Base-by-base conservation (phyloP, 805 yeast species). In the Nakazawaea anatomiae region DNA sequence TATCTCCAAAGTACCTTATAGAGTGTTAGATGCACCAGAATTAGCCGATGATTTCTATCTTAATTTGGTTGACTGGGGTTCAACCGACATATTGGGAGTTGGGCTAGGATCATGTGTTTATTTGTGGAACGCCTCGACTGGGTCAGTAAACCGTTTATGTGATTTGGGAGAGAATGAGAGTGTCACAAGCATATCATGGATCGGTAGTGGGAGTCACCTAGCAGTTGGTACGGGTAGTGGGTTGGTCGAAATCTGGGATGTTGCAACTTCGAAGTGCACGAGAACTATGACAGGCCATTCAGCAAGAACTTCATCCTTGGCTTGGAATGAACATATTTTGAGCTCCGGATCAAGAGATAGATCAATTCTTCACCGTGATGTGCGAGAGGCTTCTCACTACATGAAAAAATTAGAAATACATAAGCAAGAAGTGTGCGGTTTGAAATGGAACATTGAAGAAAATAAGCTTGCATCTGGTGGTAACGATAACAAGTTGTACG, bases 11-110 rank as follows among this genome's bases (percentile, higher is more conserved):
- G 88, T 90, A 1, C 98, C 99, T 0, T 90, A 86, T 61, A 76
- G 96, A 51, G 97, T 92, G 5, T 75, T 92, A 42, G 99, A 92
- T 69, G 99, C 99, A 0, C 99, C 98, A 0, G 96, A 89, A 45
- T 72, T 94, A 27, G 89, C 89, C 5, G 98, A 94, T 64, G 98
- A 92, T 64, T 92, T 91, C 62, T 92, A 92, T 64, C 75, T 90
- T 47, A 94, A 94, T 60, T 73, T 94, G 51, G 87, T 94, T 1
- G 98, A 94, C 64, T 92, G 99, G 99, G 96, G 97, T 0, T 79
- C 89, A 29, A 89, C 85, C 52, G 96, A 92, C 65, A 71, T 87
- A 35, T 70, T 94, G 40, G 96, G 92, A 1, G 98, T 94, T 6
- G 98, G 97, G 0, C 72, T 94, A 42, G 95, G 94, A 0, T 82